A percentile compares a stretch with the other conserved stretches of the same genome.
These are phyloP conservation scores for Sindora glabra DNA, from an alignment of 306 rosid species.

Conservation along the genomic window DNA sequence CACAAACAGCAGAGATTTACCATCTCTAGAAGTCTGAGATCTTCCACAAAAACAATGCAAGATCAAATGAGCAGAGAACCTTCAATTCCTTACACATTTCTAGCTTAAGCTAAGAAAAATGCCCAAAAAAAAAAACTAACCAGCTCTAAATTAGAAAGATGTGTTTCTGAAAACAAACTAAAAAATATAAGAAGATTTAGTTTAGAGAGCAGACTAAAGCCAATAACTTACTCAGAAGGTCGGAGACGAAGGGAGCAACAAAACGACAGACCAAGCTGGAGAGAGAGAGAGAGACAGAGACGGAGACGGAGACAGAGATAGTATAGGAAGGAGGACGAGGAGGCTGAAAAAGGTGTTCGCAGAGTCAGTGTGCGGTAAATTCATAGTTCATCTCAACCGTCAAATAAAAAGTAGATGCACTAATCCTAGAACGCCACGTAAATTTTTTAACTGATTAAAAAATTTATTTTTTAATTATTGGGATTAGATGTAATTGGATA, in stretches of 20 bases:
- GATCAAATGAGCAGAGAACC: background rate
- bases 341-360: slow-evolving; percentile 10
- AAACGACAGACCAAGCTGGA: background rate
- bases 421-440: background rate
- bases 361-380: slow-evolving; percentile 6
- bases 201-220: background rate
- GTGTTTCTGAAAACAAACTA: background rate
- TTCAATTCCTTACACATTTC: background rate
- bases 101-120: background rate
- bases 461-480: no score
- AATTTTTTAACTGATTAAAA: background rate
- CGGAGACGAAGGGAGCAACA: background rate
- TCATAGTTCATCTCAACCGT: slow-evolving; percentile 5
- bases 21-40: background rate
- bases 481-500: no score
- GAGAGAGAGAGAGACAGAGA: background rate
- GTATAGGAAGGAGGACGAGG: background rate
- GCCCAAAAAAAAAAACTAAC: background rate
- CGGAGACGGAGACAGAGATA: background rate
- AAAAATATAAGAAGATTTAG: background rate
- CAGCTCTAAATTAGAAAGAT: background rate
- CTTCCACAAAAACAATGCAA: background rate
- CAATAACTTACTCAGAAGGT: background rate
- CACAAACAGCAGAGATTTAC: background rate
- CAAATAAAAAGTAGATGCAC: background rate